A percentile compares a stretch with the other conserved stretches of the same genome.
These are phyloP conservation scores for Sphagnum magellanicum DNA, from an alignment of 228 moss, liverwort and hornwort genomes.

Conservation along the genomic window DNA sequence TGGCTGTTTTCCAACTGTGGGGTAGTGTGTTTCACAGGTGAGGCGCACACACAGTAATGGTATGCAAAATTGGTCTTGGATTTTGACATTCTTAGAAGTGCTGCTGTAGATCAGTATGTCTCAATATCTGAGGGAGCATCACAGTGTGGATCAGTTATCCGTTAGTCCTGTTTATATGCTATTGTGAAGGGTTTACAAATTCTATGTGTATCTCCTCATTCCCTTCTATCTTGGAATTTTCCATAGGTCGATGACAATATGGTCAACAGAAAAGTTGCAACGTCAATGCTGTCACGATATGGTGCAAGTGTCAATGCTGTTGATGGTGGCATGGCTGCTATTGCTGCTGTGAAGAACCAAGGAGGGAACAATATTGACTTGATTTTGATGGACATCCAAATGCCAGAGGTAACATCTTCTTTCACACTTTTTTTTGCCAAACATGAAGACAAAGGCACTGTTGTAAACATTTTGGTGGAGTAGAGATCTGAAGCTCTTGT, in stretches of 20 bases:
- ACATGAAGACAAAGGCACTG: background rate
- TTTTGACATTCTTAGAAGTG: background rate
- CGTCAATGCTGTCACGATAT: constrained; percentile 76
- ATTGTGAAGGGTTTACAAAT: background rate
- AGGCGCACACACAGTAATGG: background rate
- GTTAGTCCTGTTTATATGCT: background rate
- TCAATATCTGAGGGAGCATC: background rate
- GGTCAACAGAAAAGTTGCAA: constrained; percentile 83
- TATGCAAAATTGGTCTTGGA: constrained; percentile 4
- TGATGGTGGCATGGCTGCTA: constrained; percentile 58
- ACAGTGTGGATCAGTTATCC: background rate
- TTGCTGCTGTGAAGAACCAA: constrained; percentile 56
- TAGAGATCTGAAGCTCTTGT: background rate
- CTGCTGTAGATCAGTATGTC: background rate
- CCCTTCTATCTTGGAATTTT: background rate
- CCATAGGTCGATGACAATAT: constrained; percentile 90
- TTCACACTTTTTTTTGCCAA: background rate
- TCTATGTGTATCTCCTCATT: too few species aligned
- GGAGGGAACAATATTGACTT: constrained; percentile 64
- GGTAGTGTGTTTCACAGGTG: constrained; percentile 1
- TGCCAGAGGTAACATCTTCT: constrained; percentile 67
- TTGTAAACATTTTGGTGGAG: background rate
- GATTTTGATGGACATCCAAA: constrained; percentile 95
- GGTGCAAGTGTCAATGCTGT: constrained; percentile 69
- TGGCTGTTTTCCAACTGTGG: background rate